phyloP scores from a whole-genome alignment of 2,329 filamentous ascomycete genomes.

The Cercospora zeae-maydis region DNA sequence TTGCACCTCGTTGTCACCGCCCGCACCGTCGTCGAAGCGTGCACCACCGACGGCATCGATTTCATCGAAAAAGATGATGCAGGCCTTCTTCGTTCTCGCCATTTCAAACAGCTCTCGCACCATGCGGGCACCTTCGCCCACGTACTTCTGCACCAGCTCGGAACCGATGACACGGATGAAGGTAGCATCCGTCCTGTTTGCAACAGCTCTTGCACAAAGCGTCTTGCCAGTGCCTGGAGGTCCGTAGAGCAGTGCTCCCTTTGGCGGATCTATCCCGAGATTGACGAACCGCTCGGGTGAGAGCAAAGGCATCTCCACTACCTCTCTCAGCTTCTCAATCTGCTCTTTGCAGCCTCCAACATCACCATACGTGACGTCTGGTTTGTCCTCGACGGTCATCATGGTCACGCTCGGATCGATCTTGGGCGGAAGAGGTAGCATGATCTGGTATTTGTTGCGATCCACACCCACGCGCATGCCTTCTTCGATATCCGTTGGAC shows the following conservation, averaged over 20 bases:
- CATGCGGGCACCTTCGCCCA: constrained; percentile 97
- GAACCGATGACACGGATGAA: constrained; percentile 98
- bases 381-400: constrained; percentile 99
- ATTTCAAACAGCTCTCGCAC: constrained; percentile 98
- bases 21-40: constrained; percentile 92
- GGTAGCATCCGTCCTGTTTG: constrained; percentile 95
- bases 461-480: constrained; percentile 98
- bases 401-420: constrained; percentile 99
- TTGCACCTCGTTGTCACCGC: constrained; percentile 96
- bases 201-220: constrained; percentile 92
- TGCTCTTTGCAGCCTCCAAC: constrained; percentile 99
- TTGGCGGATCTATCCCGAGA: constrained; percentile 97
- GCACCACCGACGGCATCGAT: constrained; percentile 95
- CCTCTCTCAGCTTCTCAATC: constrained; percentile 97
- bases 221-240: constrained; percentile 99
- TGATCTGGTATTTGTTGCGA: constrained; percentile 98
- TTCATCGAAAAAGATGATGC: constrained; percentile 99
- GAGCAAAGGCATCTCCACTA: constrained; percentile 95
- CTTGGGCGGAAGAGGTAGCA: constrained; percentile 92
- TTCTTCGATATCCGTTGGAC: constrained; percentile 97
- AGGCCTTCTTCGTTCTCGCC: constrained; percentile 98
- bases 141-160: constrained; percentile 97
- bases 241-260: constrained; percentile 93
- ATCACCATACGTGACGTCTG: constrained; percentile 97
- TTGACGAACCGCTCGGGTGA: constrained; percentile 97